Percentiles rank a stretch among this genome's conserved stretches.
These are phyloP conservation scores for Mucor indicus DNA, from an alignment of 371 early-diverging fungal genomes.

Conservation along the genomic window DNA sequence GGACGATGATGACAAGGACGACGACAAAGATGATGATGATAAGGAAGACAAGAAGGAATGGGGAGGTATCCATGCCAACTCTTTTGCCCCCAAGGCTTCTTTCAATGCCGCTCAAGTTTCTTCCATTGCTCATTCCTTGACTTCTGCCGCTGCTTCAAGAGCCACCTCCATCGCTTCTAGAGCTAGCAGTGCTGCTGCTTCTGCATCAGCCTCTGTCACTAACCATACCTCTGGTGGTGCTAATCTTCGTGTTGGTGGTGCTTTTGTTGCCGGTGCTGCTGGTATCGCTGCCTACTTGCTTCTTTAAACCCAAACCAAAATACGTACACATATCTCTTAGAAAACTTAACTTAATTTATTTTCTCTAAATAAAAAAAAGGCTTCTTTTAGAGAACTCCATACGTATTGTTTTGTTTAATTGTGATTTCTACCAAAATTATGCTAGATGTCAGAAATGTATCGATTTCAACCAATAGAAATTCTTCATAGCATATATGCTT, in stretches of 20 bases:
- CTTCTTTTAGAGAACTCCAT: too few species aligned
- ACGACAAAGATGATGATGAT: background rate
- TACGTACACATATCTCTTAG: too few species aligned
- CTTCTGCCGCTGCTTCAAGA: slow-evolving; percentile 2
- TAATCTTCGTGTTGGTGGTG: slow-evolving; percentile 10
- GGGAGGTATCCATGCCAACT: background rate
- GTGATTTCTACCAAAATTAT: too few species aligned
- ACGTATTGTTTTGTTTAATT: too few species aligned
- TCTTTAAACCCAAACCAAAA: too few species aligned
- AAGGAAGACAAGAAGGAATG: too few species aligned
- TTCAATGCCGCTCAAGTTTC: too few species aligned
- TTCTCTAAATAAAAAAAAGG: too few species aligned
- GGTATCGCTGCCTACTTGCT: slow-evolving; percentile 26
- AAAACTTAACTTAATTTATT: too few species aligned
- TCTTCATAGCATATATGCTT: too few species aligned
- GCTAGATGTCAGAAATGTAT: too few species aligned
- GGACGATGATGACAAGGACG: background rate
- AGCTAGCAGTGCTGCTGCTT: slow-evolving; percentile 2
- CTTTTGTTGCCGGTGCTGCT: slow-evolving; percentile 19
- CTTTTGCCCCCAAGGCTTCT: background rate
- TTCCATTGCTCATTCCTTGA: background rate
- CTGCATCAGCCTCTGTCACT: background rate
- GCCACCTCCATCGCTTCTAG: slow-evolving; percentile 1
- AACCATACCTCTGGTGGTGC: slow-evolving; percentile 2
- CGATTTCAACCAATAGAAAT: too few species aligned